Base-by-base conservation (phyloP, 768 basidiomycete genomes). In the Russula ochroleuca region DNA sequence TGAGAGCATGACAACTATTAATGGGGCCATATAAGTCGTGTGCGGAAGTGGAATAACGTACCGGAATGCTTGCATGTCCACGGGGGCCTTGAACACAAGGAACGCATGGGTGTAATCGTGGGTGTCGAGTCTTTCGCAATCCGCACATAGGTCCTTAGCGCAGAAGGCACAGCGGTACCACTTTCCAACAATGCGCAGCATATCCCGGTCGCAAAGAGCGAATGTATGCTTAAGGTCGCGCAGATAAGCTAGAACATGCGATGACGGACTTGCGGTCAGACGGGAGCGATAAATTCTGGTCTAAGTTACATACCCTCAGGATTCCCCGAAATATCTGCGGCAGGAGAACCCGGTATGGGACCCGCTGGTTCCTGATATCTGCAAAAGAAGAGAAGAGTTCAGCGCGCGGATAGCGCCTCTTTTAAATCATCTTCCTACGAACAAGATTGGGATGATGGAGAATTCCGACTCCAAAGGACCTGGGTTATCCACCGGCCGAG, bases 151-250 rank as follows among this genome's bases (percentile, higher is more conserved):
- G 72, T 98, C 95, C 68, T 83, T 86, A 7, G 81, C 80, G 70
- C 94, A 97, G 71, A 93, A 92, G 5, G 85, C 92, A 70, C 95
- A 98, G 68, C 89, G 83, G 75, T 87, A 90, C 95, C 95, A 98
- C 68, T 85, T 83, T 17, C 95, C 95, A n/a, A 79, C 76, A 59
- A 97, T 95, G 55, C 80, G 81, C 28, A 80, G 81, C 79, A 93
- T 84, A 73, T 95, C 95, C 50, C 86, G 83, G 75, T 98, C 95
- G 69, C 95, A 98, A 7, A 93, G 74, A 7, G 93, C 89, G 23
- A 81, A 76, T 4, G 77, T 70, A 72, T 94, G 92, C 49, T 79
- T 69, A 19, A 94, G 78, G 38, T 76, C 72, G 17, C 74, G 73
- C 13, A 93, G 78, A 73, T 92, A 92, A 45, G 77, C 89, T 92